These are phyloP conservation scores for Zygosaccharomyces pseudorouxii DNA, from an alignment of 805 yeast species.

Conservation along the genomic window DNA sequence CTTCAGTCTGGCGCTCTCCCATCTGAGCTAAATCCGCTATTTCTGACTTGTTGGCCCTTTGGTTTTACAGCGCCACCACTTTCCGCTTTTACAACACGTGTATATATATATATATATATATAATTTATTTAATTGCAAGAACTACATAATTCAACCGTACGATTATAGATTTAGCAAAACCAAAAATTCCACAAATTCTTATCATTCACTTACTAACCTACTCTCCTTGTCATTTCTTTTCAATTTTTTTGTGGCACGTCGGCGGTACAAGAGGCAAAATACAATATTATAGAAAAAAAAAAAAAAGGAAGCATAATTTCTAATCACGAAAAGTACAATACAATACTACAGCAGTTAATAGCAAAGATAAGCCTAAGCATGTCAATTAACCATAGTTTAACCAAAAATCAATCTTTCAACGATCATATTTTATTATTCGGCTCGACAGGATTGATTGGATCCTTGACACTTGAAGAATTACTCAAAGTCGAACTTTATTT, in stretches of 20 bases:
- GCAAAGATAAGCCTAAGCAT: background rate
- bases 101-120: no score
- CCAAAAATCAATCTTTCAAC: slow-evolving; percentile 4
- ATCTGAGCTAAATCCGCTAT: slow-evolving; percentile 42
- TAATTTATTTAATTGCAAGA: no score
- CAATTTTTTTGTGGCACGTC: slow-evolving; percentile 6
- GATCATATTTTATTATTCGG: slow-evolving; percentile 21
- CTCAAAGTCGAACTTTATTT: slow-evolving; percentile 14
- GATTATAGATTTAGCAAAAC: no score
- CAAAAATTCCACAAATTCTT: no score
- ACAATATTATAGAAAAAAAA: background rate
- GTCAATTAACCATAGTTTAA: background rate
- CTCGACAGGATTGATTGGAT: slow-evolving; percentile 24
- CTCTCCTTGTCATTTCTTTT: background rate
- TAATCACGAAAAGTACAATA: background rate
- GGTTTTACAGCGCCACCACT: no score
- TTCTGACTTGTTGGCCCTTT: background rate
- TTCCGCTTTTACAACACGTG: no score
- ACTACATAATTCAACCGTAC: no score
- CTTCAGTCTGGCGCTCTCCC: slow-evolving; percentile 46
- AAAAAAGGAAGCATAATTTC: background rate
- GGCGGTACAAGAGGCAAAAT: background rate
- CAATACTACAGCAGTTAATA: background rate
- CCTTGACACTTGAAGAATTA: slow-evolving; percentile 14
- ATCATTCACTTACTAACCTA: no score